Base-by-base conservation (phyloP, 129 eudicot species). In the Flaveria sonorensis region DNA sequence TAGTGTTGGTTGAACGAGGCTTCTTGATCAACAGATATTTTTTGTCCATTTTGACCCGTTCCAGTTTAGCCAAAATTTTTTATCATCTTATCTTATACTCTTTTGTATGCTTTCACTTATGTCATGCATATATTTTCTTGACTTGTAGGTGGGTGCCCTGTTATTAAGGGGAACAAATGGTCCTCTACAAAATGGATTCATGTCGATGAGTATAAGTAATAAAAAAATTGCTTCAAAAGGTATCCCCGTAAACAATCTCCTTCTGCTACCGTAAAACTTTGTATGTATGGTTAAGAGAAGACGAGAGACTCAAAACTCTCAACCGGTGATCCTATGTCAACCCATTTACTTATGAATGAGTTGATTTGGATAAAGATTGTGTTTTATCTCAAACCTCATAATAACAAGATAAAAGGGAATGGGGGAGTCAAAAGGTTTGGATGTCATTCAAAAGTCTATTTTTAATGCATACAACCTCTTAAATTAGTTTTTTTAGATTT, bases 81-180 rank as follows among this genome's bases (percentile, higher is more conserved):
- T 9, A 60, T 60, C 28, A 56, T 56, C 16, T 60, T 23, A 23
- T 60, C 63, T 60, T 3, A 60, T 60, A 24, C 66, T 64, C 50
- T 66, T 64, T 36, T 36, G 26, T 36, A 36, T 36, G 15, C 5
- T 63, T 26, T 62, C 47, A 19, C 72, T 75, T 26, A 48, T 18
- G 24, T 50, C 16, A 53, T 75, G 72, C 50, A 19, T 45, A 24
- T 52, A 36, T 71, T 61, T 18, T 61, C 45, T 10, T 79, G 24
- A 43, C 30, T 64, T 18, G 40, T 39, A 89, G 97, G 96, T 76
- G 98, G 93, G 15, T 92, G 96, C 73, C 90, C 92, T 40, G 98
- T 92, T 68, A 92, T 92, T 60, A 86, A 79, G 75, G 98, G 98
- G 70, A 84, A 92, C 62, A 92, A 92, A 71, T 92, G 98, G 98